Evolutionary conservation across 1,284 basidiomycete species (phyloP).

Genomic region (Sporisorium sorghi): DNA sequence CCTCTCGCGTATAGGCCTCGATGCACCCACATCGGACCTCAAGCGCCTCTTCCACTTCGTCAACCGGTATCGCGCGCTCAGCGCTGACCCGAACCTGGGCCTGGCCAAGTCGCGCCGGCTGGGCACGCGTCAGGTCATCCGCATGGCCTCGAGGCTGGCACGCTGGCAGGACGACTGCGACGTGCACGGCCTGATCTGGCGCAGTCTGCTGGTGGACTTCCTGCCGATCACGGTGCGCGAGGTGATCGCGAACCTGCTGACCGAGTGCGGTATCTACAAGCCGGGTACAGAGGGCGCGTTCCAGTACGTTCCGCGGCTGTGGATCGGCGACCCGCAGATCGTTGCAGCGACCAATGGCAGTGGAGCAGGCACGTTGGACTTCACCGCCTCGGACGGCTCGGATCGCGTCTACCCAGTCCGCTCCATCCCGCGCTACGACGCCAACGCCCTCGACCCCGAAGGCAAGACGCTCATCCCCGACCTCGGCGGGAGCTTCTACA

Average conservation of each 20-base stretch:
- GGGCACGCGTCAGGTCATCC: constrained; percentile 69
- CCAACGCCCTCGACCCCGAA: constrained; percentile 58
- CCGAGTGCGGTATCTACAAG: constrained; percentile 58
- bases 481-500: constrained; percentile 64
- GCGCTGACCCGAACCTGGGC: constrained; percentile 60
- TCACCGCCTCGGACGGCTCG: constrained; percentile 44
- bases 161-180: constrained; percentile 62
- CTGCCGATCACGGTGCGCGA: constrained; percentile 67
- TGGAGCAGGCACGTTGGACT: constrained; percentile 43
- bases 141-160: constrained; percentile 66
- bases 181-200: constrained; percentile 62
- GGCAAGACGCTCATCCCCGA: constrained; percentile 67
- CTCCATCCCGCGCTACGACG: constrained; percentile 62
- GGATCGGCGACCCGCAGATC: constrained; percentile 43
- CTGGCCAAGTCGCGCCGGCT: constrained; percentile 67
- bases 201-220: constrained; percentile 69
- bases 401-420: constrained; percentile 31
- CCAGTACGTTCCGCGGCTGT: constrained; percentile 51
- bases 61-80: constrained; percentile 60
- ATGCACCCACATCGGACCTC: constrained; percentile 31
- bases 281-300: constrained; percentile 63
- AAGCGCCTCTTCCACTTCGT: constrained; percentile 64
- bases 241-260: constrained; percentile 59
- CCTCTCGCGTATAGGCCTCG: constrained; percentile 35
- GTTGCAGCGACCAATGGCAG: constrained; percentile 7